These are phyloP conservation scores for Sporothrix globosa DNA, from an alignment of 2,329 filamentous ascomycete species.

Conservation along the genomic window DNA sequence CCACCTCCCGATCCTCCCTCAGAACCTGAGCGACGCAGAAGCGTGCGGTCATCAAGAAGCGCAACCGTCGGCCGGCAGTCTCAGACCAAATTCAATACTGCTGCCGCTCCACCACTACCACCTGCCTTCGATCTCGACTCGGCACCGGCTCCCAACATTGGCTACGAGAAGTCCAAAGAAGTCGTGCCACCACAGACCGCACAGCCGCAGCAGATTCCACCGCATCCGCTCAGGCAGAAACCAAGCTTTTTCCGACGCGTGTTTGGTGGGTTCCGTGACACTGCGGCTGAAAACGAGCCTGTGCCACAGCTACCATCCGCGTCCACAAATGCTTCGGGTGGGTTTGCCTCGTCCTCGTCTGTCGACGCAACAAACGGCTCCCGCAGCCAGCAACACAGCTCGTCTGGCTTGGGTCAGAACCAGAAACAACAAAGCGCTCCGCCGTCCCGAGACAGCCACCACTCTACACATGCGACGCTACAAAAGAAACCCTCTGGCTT, in stretches of 20 bases:
- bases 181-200: conserved; percentile 47
- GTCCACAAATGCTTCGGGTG: conserved; percentile 26
- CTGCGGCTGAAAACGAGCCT: conserved; percentile 37
- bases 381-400: conserved; percentile 48
- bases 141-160: conserved; percentile 61
- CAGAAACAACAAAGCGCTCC: conserved; percentile 55
- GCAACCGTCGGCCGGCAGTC: conserved; percentile 46
- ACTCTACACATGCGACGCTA: conserved; percentile 54
- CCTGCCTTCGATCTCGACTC: conserved; percentile 51
- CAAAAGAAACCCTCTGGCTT: conserved; percentile 95
- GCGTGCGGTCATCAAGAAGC: conserved; percentile 60
- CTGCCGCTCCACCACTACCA: conserved; percentile 35
- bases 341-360: conserved; percentile 46
- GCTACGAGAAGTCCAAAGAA: conserved; percentile 63
- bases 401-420: conserved; percentile 42
- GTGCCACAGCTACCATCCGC: conserved; percentile 35
- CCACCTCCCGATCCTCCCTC: conserved; percentile 47
- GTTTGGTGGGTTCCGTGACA: conserved; percentile 73
- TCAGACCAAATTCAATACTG: conserved; percentile 40
- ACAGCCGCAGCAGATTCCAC: conserved; percentile 31
- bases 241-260: conserved; percentile 92
- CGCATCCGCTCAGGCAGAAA: conserved; percentile 53
- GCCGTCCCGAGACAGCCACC: conserved; percentile 57
- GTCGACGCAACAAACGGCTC: conserved; percentile 40
- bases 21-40: conserved; percentile 57